Base-by-base conservation (phyloP, 495 filamentous ascomycete species). In the Penicillium parvum region DNA sequence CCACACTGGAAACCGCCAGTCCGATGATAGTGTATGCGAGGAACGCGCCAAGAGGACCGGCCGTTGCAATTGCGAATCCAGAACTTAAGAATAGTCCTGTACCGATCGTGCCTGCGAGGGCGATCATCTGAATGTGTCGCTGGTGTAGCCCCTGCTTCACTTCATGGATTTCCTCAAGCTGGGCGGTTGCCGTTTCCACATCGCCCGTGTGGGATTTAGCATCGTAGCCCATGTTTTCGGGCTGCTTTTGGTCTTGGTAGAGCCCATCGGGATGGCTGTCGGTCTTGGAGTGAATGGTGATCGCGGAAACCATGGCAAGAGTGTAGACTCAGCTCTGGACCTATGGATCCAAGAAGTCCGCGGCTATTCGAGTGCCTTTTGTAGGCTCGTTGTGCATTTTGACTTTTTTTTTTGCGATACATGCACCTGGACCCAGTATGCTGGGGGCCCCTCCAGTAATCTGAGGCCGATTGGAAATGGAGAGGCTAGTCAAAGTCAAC, bases 41-140 rank as follows among this genome's bases (percentile, higher is more conserved):
- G 29, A 66, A 57, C 0, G 55, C 52, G 1, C 81, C 73, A 3
- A 68, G 77, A 26, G 86, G 86, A 1, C 82, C 82, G 36, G 74
- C 76, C 36, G 64, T 61, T 16, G 76, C 73, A 27, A 84, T 72
- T 11, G 79, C 75, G 19, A 69, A 55, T 27, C 81, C 79, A 36
- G 79, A 83, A 40, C 54, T 45, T 16, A 65, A 48, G 32, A 63
- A 63, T n/a, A 63, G 53, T 15, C 59, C 55, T 2, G 56, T 57
- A 17, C 66, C 66, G 25, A 72, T 60, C 1, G 68, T 66, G 16
- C 69, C 69, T 4, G 68, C 69, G 16, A 74, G 56, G 26, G 65
- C 66, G 12, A 74, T 72, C 69, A 72, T 74, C 57, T 71, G 64
- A 38, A 65, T 63, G 30, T 65, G 62, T 14, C 62, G 46, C 35